Base-by-base conservation (phyloP, 805 yeast genomes). In the Jamesozyma jinghongensis region DNA sequence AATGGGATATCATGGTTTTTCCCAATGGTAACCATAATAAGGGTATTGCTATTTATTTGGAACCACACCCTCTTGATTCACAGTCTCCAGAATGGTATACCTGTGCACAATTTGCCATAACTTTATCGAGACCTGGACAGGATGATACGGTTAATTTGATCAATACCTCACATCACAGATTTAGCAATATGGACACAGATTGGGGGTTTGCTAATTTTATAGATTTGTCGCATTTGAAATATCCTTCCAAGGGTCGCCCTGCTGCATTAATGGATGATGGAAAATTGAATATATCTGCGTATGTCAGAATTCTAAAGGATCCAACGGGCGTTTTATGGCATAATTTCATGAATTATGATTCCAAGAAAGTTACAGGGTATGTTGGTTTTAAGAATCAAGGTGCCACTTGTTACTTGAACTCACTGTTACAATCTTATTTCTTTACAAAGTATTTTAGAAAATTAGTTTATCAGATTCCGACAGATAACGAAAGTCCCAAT, bases 321-420 rank as follows among this genome's bases (percentile, higher is more conserved):
- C 78, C 86, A 18, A 92, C 98, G 0, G 96, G 96, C 3, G 94
- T 88, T 1, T 67, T 92, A 45, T 92, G 97, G 95, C 94, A 86
- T 57, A 83, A 82, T 57, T 86, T 87, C 51, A 47, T 71, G 32
- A 82, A 85, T 53, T 85, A 85, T 62, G 86, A 92, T 61, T 87
- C 97, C 1, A 86, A 87, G 58, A 75, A 79, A 52, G 77, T 68
- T 39, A 85, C 97, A 0, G 97, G 97, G 0, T 87, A 71, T 57
- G 95, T 87, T 7, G 99, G 99, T 1, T 74, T 92, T 46, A 81
- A 77, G 49, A 92, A 92, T 56, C 99, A 92, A 66, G 99, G 98
- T 47, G 99, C 99, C 2, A 92, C 99, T 0, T 92, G 99, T 61
- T 92, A 92, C 63, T 73, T 92, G 57, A 92, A 92, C 60, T 90